Percentiles rank a stretch among this genome's conserved stretches.
These are phyloP conservation scores for Candida awuae DNA, from an alignment of 805 yeast genomes.

Conservation along the genomic window DNA sequence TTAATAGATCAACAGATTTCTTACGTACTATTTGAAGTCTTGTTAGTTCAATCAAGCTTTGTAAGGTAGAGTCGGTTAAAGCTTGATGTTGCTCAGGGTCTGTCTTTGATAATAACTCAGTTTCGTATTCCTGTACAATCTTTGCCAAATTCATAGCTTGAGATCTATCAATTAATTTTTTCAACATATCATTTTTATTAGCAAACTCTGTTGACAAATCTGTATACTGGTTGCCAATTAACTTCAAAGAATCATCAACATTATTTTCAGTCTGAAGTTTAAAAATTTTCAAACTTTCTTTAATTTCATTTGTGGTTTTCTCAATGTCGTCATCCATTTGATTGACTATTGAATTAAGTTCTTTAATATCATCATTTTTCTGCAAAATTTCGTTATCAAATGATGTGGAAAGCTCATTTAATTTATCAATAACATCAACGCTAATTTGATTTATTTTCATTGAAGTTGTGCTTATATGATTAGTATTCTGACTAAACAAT, in stretches of 20 bases:
- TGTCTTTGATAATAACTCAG: slow-evolving; percentile 16
- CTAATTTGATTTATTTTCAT: slow-evolving; percentile 45
- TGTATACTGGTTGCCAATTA: slow-evolving; percentile 16
- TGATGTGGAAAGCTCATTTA: slow-evolving; percentile 38
- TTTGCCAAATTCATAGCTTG: slow-evolving; percentile 40
- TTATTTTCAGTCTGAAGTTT: slow-evolving; percentile 3
- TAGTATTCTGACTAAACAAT: neutral
- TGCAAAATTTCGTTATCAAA: slow-evolving; percentile 48
- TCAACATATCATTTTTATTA: slow-evolving; percentile 16
- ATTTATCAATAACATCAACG: slow-evolving; percentile 41
- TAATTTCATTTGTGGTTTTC: slow-evolving; percentile 25
- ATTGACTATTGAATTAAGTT: slow-evolving; percentile 20
- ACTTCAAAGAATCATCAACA: slow-evolving; percentile 12
- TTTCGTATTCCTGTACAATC: slow-evolving; percentile 33
- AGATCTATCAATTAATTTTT: slow-evolving; percentile 30
- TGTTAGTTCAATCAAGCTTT: slow-evolving; percentile 36
- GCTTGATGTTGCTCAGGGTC: slow-evolving; percentile 16
- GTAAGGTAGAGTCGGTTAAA: slow-evolving; percentile 1
- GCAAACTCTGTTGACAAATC: slow-evolving; percentile 13
- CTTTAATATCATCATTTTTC: slow-evolving; percentile 31
- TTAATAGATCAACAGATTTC: slow-evolving; percentile 43
- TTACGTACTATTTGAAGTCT: slow-evolving; percentile 47
- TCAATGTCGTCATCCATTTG: slow-evolving; percentile 29
- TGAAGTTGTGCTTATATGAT: slow-evolving; percentile 45
- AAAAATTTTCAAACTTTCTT: slow-evolving; percentile 7